Evolutionary conservation across 208 protist genomes (phyloP), one percentile per base, ranked within the genome.

Genomic region (Wallacemonas rigidus): DNA sequence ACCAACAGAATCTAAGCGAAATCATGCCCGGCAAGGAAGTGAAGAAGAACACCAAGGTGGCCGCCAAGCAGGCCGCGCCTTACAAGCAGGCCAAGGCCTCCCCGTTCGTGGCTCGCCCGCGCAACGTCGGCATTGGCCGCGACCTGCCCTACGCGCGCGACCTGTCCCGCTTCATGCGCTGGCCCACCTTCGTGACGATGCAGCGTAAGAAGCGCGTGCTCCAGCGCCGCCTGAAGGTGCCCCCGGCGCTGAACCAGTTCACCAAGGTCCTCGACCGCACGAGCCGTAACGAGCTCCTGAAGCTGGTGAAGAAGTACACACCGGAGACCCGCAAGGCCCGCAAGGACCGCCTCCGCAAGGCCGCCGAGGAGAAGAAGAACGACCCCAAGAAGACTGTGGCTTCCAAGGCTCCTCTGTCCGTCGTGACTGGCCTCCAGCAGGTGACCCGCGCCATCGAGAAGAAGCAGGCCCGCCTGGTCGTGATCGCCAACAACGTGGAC

Each of bases 401-500:
- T 45, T 82, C 82, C 60, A 95, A 98, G 82, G 97, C 97, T 64
- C 92, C 95, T 15, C 69, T 94, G 55, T 71, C 81, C 72, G 75
- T 99, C 40, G 95, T 98, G 71, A 98, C 78, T 72, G 99, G 99
- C 67, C 83, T 99, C 67, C 99, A 99, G 93, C 88, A 99, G 85
- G 95, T 99, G 78, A 99, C 98, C 57, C 87, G 86, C 67, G 85
- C 98, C 26, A 95, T 99, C 71, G 99, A 99, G 93, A 91, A 94
- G 79, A 99, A 99, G 92, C 98, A 98, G 78, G 99, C 99, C 39
- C 95, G 97, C 77, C 85, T 99, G 38, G 99, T 99, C 69, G 89
- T 99, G 69, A 99, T 99, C 74, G 99, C 99, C 55, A 97, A 99
- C 93, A 99, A 99, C 89, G 99, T 99, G 74, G 98, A 99, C 81